Evolutionary conservation across 2,329 filamentous ascomycete species (phyloP), one percentile per base, ranked within the genome.

Genomic region (Cordyceps javanica): DNA sequence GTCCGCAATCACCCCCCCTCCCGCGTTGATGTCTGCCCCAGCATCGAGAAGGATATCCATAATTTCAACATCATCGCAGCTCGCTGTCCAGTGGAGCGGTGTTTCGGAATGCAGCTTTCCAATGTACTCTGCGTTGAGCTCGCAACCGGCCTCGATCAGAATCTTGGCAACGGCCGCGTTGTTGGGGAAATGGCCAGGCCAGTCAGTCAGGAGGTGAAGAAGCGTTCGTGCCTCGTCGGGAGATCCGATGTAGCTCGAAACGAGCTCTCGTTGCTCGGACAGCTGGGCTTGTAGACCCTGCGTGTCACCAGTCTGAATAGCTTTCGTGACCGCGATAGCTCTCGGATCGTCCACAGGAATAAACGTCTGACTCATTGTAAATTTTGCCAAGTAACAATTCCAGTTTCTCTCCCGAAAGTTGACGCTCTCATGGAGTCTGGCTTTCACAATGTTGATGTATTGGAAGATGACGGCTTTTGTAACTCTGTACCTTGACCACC

Each of bases 1-100:
- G n/a, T 60, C 59, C 8, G 46, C 62, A 51, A 63, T 60, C 8
- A 62, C 52, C 16, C 60, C 60, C 14, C 60, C 62, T 14, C 30
- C 42, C 16, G 61, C 58, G n/a, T 63, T 44, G 54, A 64, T 62
- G 21, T 59, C 53, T 1, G 62, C 64, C 30, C 62, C 63, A n/a
- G 59, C 57, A n/a, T 62, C 61, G 11, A 64, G 52, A 30, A 65
- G 52, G 3, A 58, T 52, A n/a, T 59, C 59, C 45, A 62, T 57
- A 1, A 63, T 30, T 9, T 38, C 57, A n/a, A 56, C 45, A 38
- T 63, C 61, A 34, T 62, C 62, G 38, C 46, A 51, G 58, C 59
- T 62, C 9, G 61, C 61, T 14, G 62, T 57, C 50, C 52, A 63
- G 58, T 60, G 59, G 5, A 62, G 58, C 11, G 62, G 54, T 32